These are phyloP conservation scores for barley (Hordeum vulgare) DNA, from an alignment of 176 grass and related monocot genomes.

Conservation along the genomic window MorexV3_pseudomolecules_assembly NC_058524.1:543287404-543287903, in stretches of 20 bases:
- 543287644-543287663: background rate
- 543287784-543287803: background rate
- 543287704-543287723: background rate
- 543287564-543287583: background rate
- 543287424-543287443: background rate
- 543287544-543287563: background rate
- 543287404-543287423: background rate
- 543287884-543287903: background rate
- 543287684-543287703: conserved; percentile 6
- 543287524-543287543: background rate
- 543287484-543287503: background rate
- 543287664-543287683: background rate
- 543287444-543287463: conserved; percentile 1
- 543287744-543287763: background rate
- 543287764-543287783: background rate
- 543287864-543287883: background rate
- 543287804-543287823: background rate
- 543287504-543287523: background rate
- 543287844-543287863: background rate
- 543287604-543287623: background rate
- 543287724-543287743: background rate
- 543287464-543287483: background rate
- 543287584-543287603: background rate
- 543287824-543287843: background rate
- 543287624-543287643: background rate